phyloP scores from a whole-genome alignment of 1,284 basidiomycete genomes.

The Butyriboletus pseudospeciosus region DNA sequence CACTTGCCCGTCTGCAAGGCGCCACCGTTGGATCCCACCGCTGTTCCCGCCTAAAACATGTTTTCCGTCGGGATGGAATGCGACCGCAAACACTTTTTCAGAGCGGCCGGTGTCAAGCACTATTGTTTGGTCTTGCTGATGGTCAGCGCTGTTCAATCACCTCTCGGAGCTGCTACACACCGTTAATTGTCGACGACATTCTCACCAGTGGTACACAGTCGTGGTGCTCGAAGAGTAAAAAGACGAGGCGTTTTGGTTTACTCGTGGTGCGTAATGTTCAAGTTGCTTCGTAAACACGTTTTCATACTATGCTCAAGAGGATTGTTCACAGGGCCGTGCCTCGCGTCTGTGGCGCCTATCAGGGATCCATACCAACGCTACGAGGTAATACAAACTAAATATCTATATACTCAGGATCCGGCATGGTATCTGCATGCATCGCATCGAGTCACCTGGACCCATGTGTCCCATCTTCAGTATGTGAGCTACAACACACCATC shows the following conservation, averaged over 20 bases:
- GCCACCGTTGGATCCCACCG: background rate
- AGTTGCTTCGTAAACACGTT: no score
- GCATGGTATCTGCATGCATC: background rate
- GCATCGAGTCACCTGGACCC: background rate
- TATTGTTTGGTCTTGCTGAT: background rate
- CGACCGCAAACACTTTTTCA: background rate
- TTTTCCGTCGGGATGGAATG: background rate
- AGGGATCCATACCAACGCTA: no score
- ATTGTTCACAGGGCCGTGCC: no score
- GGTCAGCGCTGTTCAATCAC: background rate
- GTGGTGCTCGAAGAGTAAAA: background rate
- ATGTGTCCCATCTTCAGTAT: background rate
- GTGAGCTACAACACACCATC: background rate
- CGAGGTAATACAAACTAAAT: no score
- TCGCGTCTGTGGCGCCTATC: no score
- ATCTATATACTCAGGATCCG: no score
- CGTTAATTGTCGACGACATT: background rate
- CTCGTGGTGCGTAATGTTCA: no score
- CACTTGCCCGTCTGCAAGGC: background rate
- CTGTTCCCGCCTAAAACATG: background rate
- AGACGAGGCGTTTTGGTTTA: no score
- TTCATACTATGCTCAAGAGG: no score
- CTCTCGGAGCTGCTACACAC: background rate
- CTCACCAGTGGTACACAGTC: no score
- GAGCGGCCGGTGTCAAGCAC: background rate